Evolutionary conservation across 306 rosid genomes (phyloP).

Genomic region (Pachyrhizus erosus): DNA sequence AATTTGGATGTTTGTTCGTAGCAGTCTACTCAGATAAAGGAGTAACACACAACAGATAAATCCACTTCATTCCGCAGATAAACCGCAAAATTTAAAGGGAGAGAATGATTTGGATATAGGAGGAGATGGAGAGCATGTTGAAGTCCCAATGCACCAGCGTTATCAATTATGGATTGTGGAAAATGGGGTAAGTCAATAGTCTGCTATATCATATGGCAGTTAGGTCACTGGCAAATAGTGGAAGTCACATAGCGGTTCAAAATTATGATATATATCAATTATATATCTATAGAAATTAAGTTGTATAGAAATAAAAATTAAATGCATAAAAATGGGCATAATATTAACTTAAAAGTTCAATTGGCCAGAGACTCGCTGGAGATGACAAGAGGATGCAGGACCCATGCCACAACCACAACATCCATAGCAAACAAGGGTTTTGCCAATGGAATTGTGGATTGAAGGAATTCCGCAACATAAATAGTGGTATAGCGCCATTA

Average conservation of each 20-base stretch:
- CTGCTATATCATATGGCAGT: background rate
- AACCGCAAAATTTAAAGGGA: constrained; percentile 2
- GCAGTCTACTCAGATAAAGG: background rate
- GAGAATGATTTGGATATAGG: background rate
- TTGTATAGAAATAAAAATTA: background rate
- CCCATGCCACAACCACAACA: background rate
- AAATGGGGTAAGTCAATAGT: background rate
- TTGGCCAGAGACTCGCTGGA: background rate
- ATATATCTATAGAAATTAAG: background rate
- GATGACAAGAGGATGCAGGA: background rate
- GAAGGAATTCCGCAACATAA: background rate
- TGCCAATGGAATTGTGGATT: background rate
- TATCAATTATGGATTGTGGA: background rate
- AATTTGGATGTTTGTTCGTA: background rate
- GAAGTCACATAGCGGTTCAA: background rate
- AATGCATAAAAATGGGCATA: background rate
- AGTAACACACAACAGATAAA: background rate
- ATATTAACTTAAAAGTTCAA: background rate
- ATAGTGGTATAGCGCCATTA: background rate
- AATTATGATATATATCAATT: background rate
- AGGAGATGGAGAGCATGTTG: background rate
- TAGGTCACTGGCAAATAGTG: background rate
- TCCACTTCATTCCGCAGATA: constrained; percentile 1
- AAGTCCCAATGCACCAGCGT: background rate
- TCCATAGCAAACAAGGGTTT: background rate